phyloP scores from a whole-genome alignment of 2,329 filamentous ascomycete genomes.

The Plectosphaerella sp. region DNA sequence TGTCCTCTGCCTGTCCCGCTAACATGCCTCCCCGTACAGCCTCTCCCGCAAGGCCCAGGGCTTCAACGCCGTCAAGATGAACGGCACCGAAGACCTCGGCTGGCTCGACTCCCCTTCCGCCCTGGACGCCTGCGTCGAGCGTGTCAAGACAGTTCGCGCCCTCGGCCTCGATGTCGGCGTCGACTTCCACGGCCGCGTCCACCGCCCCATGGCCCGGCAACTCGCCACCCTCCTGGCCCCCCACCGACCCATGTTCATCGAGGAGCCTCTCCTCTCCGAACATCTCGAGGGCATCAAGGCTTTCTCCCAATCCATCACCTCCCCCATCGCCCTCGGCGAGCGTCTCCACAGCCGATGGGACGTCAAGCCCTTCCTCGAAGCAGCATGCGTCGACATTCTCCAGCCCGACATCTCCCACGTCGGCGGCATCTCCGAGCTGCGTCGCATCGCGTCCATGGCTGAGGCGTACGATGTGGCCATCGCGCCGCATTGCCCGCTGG shows the following conservation, averaged over 20 bases:
- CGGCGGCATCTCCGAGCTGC: conserved; percentile 68
- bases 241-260: conserved; percentile 68
- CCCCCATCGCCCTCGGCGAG: conserved; percentile 69
- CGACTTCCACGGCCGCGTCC: conserved; percentile 74
- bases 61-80: conserved; percentile 71
- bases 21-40: conserved; percentile 26
- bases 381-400: conserved; percentile 63
- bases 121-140: conserved; percentile 59
- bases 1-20: not conserved
- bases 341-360: conserved; percentile 71
- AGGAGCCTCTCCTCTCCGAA: conserved; percentile 66
- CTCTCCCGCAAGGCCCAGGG: conserved; percentile 56
- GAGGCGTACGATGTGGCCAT: conserved; percentile 71
- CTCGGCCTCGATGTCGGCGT: conserved; percentile 69
- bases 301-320: conserved; percentile 46
- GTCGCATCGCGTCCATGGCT: conserved; percentile 64
- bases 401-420: conserved; percentile 71
- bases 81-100: conserved; percentile 69
- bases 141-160: conserved; percentile 63
- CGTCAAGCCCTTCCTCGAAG: conserved; percentile 66
- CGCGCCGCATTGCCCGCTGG: conserved; percentile 70
- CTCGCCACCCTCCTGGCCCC: conserved; percentile 64
- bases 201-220: conserved; percentile 79
- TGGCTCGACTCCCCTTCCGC: conserved; percentile 70
- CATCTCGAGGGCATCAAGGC: conserved; percentile 62